These are phyloP conservation scores for Lepiota venenata DNA, from an alignment of 768 basidiomycete genomes.

Conservation along the genomic window DNA sequence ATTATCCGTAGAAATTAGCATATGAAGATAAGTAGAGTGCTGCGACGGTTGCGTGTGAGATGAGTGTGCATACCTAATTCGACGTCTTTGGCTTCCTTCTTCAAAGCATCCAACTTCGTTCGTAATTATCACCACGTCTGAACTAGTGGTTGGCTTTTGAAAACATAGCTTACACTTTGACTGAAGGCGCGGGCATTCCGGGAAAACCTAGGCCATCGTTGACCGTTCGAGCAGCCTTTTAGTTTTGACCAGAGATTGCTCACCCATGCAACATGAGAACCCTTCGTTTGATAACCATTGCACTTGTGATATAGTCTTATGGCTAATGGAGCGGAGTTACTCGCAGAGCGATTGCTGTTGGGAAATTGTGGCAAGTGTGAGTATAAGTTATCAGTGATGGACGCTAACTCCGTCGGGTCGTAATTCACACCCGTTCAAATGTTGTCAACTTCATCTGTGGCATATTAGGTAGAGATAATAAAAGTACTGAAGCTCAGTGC, in stretches of 20 bases:
- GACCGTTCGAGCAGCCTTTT: too few relatives aligned
- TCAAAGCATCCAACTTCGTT: constrained; percentile 63
- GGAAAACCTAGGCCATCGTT: too few relatives aligned
- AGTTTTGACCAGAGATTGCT: not conserved
- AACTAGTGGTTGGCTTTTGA: not conserved
- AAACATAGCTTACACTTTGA: constrained; percentile 51
- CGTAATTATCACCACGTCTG: not conserved
- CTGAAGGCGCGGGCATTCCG: constrained; percentile 66
- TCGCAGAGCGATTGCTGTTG: not conserved
- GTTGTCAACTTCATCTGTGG: too few relatives aligned
- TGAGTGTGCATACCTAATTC: constrained; percentile 51
- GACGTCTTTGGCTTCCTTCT: constrained; percentile 62
- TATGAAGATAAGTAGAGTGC: too few relatives aligned
- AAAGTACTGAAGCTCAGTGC: too few relatives aligned
- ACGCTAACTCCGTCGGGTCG: too few relatives aligned
- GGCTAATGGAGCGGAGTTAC: not conserved
- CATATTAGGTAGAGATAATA: too few relatives aligned
- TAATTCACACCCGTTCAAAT: too few relatives aligned
- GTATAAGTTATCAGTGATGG: too few relatives aligned
- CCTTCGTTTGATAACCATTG: constrained; percentile 23
- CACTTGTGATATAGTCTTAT: not conserved
- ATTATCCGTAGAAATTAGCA: not conserved
- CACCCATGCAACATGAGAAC: constrained; percentile 43
- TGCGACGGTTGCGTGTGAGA: not conserved
- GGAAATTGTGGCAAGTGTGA: too few relatives aligned